A percentile compares a stretch with the other conserved stretches of the same genome.
Evolutionary conservation across 805 yeast species (phyloP).

Genomic region (Wickerhamiella vanderwaltii): DNA sequence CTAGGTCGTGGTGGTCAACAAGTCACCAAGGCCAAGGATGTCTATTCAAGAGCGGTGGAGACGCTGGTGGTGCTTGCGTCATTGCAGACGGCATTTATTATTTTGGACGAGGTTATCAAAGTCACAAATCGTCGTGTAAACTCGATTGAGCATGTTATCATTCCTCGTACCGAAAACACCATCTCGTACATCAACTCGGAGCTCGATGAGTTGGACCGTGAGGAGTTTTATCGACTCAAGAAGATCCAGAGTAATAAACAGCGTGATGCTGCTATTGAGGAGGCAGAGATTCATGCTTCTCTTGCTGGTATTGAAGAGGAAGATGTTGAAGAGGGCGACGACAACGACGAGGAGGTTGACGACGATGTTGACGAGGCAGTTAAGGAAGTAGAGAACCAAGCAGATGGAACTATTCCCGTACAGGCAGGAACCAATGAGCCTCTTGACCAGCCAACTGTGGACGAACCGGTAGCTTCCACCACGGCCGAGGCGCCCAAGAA

Average conservation of each 20-base stretch:
- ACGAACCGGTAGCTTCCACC: neutral
- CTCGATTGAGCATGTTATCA: constrained; percentile 96
- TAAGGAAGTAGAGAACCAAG: neutral
- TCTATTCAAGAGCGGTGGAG: constrained; percentile 93
- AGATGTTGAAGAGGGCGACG: neutral
- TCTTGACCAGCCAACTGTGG: neutral
- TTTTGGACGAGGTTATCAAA: constrained; percentile 92
- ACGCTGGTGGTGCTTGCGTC: constrained; percentile 92
- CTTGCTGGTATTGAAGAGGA: constrained; percentile 1
- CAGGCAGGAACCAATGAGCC: no score
- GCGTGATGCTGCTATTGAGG: constrained; percentile 35
- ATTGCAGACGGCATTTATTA: constrained; percentile 90
- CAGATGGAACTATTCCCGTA: no score
- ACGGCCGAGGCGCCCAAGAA: neutral
- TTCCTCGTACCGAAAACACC: constrained; percentile 95
- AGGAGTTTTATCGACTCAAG: constrained; percentile 91
- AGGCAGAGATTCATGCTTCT: constrained; percentile 17
- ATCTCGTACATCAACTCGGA: constrained; percentile 86
- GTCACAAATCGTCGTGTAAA: constrained; percentile 97
- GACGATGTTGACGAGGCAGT: neutral
- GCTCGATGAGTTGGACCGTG: constrained; percentile 94
- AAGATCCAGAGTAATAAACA: constrained; percentile 94
- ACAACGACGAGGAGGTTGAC: neutral
- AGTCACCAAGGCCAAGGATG: constrained; percentile 84
- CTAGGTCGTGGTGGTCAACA: constrained; percentile 98